A percentile compares a stretch with the other conserved stretches of the same genome.
Evolutionary conservation across 305 asterid species (phyloP).

Genomic region (Monarda citriodora): DNA sequence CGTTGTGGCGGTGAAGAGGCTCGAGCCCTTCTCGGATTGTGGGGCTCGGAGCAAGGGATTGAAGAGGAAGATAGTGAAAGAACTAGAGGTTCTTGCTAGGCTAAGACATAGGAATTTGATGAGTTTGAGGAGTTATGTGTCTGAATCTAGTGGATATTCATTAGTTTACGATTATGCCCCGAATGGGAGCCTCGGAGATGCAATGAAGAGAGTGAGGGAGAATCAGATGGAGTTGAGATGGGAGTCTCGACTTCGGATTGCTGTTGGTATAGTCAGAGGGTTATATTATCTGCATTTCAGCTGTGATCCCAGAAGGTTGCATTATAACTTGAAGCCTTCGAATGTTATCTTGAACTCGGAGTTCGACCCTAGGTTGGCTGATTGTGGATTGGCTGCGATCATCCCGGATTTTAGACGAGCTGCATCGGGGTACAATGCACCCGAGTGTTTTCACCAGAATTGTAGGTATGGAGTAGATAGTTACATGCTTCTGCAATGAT

Average conservation of each 20-base stretch:
- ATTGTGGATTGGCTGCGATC: conserved; percentile 75
- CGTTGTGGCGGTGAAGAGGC: conserved; percentile 76
- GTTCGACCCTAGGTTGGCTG: conserved; percentile 80
- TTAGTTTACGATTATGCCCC: conserved; percentile 79
- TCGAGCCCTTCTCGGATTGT: conserved; percentile 45
- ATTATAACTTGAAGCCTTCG: conserved; percentile 83
- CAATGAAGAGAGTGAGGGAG: conserved; percentile 61
- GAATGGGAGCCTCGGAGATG: conserved; percentile 84
- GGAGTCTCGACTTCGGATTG: conserved; percentile 79
- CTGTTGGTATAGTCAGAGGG: conserved; percentile 81
- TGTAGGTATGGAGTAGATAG: conserved; percentile 51
- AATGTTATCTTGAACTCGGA: conserved; percentile 79
- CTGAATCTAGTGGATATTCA: conserved; percentile 49
- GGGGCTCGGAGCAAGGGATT: conserved; percentile 40
- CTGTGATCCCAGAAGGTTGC: conserved; percentile 68
- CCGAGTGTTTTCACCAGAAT: conserved; percentile 63
- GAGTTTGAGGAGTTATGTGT: conserved; percentile 86
- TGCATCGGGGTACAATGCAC: conserved; percentile 65
- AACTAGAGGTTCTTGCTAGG: conserved; percentile 63
- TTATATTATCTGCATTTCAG: conserved; percentile 84
- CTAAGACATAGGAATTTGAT: conserved; percentile 86
- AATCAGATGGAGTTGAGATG: conserved; percentile 69
- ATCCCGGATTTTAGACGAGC: conserved; percentile 50
- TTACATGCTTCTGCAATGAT: not conserved
- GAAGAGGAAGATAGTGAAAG: conserved; percentile 60